phyloP scores from a whole-genome alignment of 768 basidiomycete species.

The Leccinum arenicola region DNA sequence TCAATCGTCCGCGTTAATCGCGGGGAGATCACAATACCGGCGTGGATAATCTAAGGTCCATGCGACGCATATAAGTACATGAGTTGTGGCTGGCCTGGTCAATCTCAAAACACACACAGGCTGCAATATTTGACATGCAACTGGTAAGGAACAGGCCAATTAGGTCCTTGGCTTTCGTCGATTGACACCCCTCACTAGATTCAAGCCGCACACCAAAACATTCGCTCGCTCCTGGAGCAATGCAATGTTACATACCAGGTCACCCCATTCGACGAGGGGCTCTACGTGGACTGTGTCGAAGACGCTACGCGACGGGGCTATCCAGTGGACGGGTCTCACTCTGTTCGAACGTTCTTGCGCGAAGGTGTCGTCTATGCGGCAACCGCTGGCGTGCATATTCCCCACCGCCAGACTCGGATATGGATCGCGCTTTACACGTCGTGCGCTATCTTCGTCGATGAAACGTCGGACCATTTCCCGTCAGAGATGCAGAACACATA shows the following conservation, averaged over 20 bases:
- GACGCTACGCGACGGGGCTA: not conserved
- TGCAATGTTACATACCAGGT: not conserved
- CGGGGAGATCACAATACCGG: not conserved
- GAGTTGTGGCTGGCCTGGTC: not conserved
- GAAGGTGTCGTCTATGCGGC: not conserved
- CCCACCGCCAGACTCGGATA: not conserved
- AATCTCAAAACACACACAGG: not conserved
- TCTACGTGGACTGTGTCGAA: not conserved
- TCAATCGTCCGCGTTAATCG: not conserved
- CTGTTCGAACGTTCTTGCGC: not conserved
- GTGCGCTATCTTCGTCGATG: not conserved
- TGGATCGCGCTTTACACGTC: not conserved
- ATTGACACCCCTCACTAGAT: too few relatives aligned
- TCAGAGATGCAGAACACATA: not conserved
- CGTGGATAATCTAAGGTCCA: not conserved
- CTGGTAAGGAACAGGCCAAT: not conserved
- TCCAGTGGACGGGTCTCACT: not conserved
- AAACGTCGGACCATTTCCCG: not conserved
- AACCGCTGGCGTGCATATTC: not conserved
- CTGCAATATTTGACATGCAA: not conserved
- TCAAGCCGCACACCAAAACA: not conserved
- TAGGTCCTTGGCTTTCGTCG: too few relatives aligned
- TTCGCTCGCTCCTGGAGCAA: not conserved
- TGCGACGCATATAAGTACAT: not conserved
- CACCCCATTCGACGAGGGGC: not conserved